Percentiles rank a stretch among this genome's conserved stretches.
Evolutionary conservation across 495 filamentous ascomycete species (phyloP).

Genomic region (Eremomyces bilateralis): DNA sequence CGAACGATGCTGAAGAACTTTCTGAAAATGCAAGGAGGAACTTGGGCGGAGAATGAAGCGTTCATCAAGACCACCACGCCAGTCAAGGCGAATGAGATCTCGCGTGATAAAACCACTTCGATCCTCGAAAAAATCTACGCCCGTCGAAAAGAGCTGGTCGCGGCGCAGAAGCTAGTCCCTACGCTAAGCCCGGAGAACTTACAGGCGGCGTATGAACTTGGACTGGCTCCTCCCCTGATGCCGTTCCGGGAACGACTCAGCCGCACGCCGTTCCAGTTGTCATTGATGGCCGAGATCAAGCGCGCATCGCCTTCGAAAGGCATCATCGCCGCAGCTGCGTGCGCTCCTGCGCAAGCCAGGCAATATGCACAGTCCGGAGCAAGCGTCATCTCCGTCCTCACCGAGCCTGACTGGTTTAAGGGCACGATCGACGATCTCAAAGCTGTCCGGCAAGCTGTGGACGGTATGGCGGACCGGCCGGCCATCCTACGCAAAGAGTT

Average conservation of each 20-base stretch:
- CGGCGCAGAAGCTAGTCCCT: constrained; percentile 64
- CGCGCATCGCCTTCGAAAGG: constrained; percentile 92
- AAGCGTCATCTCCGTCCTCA: constrained; percentile 91
- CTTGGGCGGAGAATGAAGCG: constrained; percentile 59
- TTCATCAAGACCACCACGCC: constrained; percentile 10
- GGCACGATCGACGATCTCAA: constrained; percentile 87
- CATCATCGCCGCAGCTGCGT: constrained; percentile 66
- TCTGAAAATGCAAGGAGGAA: constrained; percentile 63
- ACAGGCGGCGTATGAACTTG: constrained; percentile 67
- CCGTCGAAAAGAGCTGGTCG: constrained; percentile 54
- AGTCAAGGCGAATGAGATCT: constrained; percentile 7
- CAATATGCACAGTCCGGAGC: constrained; percentile 87
- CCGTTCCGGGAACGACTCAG: constrained; percentile 60
- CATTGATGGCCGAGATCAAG: constrained; percentile 94
- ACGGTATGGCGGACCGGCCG: constrained; percentile 76
- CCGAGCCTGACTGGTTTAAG: constrained; percentile 97
- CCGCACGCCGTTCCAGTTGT: constrained; percentile 57
- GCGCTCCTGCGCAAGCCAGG: constrained; percentile 73
- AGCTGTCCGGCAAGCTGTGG: constrained; percentile 65
- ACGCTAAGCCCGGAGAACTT: constrained; percentile 68
- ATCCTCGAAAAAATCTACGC: constrained; percentile 87
- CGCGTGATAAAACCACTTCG: constrained; percentile 39
- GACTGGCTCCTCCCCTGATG: constrained; percentile 67
- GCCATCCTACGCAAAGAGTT: constrained; percentile 92
- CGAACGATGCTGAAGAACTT: constrained; percentile 85